Evolutionary conservation across 108 stramenopile genomes (phyloP), one percentile per base, ranked within the genome.

Genomic region (Nitzschia sp.): DNA sequence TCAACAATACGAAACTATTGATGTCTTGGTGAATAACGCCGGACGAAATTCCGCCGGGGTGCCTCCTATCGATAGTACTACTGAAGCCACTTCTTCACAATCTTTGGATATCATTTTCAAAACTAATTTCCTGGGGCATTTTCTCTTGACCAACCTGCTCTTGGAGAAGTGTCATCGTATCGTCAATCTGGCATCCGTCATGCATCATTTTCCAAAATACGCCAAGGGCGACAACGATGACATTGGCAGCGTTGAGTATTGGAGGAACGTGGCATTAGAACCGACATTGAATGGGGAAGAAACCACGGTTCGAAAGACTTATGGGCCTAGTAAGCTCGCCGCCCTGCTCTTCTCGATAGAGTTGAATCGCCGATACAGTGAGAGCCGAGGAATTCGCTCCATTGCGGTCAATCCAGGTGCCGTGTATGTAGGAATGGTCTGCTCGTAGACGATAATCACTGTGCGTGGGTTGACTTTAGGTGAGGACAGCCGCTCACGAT

Each of bases 341-440:
- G 78, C 82, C 15, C 69, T 89, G 26, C 44, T 89, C 3, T 83
- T 85, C 47, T 55, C 85, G 3, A n/a, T 75, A 9, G 83, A 84
- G 56, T 69, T 89, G 56, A 81, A 81, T 58, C 69, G 80, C 48
- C 83, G 85, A 33, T 84, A 77, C 59, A 17, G 17, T 26, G 26
- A 59, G 0, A 32, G 27, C 8, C 19, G 50, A 19, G 57, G 63
- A 5, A 25, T 50, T 19, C 48, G 48, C 4, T 32, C 29, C 23
- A 52, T 85, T 16, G 80, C 88, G 11, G 88, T 84, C 21, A 89
- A 86, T 72, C 88, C 88, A 9, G 88, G 88, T 2, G 74, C 78
- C 17, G 81, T 77, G 38, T 41, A 41, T 9, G 38, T 41, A 41
- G 13, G 9, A 41, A 6, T 41, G 38, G 38, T 13, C 13, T 41